These are phyloP conservation scores for Hamigera avellanea DNA, from an alignment of 495 filamentous ascomycete genomes.

Conservation along the genomic window DNA sequence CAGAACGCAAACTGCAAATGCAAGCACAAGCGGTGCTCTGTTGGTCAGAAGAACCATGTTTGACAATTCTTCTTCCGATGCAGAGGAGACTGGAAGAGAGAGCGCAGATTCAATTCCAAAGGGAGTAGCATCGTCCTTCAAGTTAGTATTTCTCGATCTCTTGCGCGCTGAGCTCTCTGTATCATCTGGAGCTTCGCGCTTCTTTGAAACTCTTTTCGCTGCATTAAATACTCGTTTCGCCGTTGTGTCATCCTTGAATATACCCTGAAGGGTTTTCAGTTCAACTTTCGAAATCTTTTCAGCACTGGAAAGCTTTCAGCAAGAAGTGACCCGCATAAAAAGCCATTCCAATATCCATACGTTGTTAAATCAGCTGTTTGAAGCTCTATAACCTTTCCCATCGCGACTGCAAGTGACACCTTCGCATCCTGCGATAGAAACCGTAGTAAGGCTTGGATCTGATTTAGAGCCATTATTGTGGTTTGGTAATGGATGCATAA, in stretches of 20 bases:
- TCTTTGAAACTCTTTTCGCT: constrained; percentile 56
- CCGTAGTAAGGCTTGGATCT: constrained; percentile 61
- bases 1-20: constrained; percentile 62
- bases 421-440: constrained; percentile 67
- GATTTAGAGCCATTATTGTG: constrained; percentile 14
- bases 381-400: constrained; percentile 55
- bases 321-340: neutral
- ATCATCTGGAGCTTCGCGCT: constrained; percentile 28
- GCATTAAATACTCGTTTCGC: constrained; percentile 51
- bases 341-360: constrained; percentile 25
- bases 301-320: constrained; percentile 27
- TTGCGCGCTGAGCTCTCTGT: constrained; percentile 12
- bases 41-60: constrained; percentile 57
- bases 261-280: constrained; percentile 39
- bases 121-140: constrained; percentile 29
- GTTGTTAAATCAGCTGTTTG: constrained; percentile 51
- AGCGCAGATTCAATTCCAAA: constrained; percentile 54
- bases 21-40: constrained; percentile 67
- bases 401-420: constrained; percentile 55
- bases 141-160: constrained; percentile 7
- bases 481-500: no score
- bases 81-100: constrained; percentile 40
- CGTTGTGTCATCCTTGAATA: constrained; percentile 58
- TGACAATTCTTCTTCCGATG: constrained; percentile 47
- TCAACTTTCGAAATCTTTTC: constrained; percentile 50